Base-by-base conservation (phyloP, 1,139 yeast genomes). In the Magnusiomyces tetraspermus region DNA sequence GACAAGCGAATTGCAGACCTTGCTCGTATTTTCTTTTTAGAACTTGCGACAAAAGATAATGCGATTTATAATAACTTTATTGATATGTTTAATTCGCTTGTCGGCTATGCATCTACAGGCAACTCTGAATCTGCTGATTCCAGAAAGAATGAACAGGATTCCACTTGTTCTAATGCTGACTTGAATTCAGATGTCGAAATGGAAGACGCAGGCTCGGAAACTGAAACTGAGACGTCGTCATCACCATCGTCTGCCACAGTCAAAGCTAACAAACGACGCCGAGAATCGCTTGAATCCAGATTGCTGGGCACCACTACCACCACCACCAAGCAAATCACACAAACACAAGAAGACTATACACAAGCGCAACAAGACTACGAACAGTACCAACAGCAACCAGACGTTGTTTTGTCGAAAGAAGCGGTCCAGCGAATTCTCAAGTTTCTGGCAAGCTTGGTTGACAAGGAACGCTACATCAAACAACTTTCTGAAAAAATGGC, bases 1-100 rank as follows among this genome's bases (percentile, higher is more conserved):
- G 97, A 94, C 66, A 83, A 82, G 63, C 83, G 92, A 36, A 90
- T 94, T 55, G 81, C 94, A 55, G 96, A 88, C 60, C 82, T 92
- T 85, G 87, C 97, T 61, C 76, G 82, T 58, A 76, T 92, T 67
- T 94, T 94, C 74, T 94, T 94, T 68, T 79, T 94, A 0, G 99
- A 94, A 64, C 77, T 94, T 63, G 88, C 97, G 1, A 84, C 96
- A 0, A 94, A 94, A 67, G 99, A 94, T 64, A 92, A 92, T 68
- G 97, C 98, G 0, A 86, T 94, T 51, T 94, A 94, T 71, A 94
- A 94, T 67, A 95, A 97, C 15, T 92, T 90, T 66, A 86, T 92
- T 63, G 98, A 94, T 69, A 90, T 94, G 63, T 87, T 92, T 69
- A 85, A 46, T 15, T 46, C 49, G 8, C 43, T 46, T 33, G 22